Base-by-base conservation (phyloP, 805 yeast genomes). In the Candida takata region DNA sequence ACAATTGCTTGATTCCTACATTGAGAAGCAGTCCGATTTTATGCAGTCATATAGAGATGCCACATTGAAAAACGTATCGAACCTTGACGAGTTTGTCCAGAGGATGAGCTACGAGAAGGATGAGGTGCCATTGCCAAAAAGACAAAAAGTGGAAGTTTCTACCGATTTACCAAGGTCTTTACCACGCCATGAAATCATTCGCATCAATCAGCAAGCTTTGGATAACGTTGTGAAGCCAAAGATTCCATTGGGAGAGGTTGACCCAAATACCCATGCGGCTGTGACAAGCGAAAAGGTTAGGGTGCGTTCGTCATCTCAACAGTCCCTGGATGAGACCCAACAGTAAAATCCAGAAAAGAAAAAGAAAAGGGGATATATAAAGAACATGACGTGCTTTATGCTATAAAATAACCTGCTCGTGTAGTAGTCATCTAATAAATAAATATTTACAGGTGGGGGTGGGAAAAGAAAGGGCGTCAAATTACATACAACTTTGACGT, bases 101-200 rank as follows among this genome's bases (percentile, higher is more conserved):
- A 27, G 38, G 2, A 31, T 49, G 1, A 28, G 18, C 9, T 42
- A 42, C 21, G 15, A 14, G 3, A 23, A 31, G 14, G 50, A 47
- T 20, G 45, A 42, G 3, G 6, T n/a, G 2, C 47, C 36, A 13
- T 28, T 36, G 4, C 52, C 51, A 17, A 45, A 46, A 31, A 49
- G 47, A 33, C 50, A 44, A 26, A 48, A 51, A 33, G 8, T 49
- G 6, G 29, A 21, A 6, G 23, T 31, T 2, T 11, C 31, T 8
- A 31, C 34, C 4, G 14, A 29, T 2, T 33, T 47, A 11, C 53
- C 55, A 10, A n/a, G 14, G 14, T 25, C 35, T 5, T 33, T 33
- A 12, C 29, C 35, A 8, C 29, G 35, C 6, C 18, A 33, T 9
- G 30, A 33, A 26, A 14, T 33, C 10, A 26, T 33, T 9, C 16